Base-by-base conservation (phyloP, 225 moss, liverwort and hornwort species). In the Straminergon stramineum region DNA sequence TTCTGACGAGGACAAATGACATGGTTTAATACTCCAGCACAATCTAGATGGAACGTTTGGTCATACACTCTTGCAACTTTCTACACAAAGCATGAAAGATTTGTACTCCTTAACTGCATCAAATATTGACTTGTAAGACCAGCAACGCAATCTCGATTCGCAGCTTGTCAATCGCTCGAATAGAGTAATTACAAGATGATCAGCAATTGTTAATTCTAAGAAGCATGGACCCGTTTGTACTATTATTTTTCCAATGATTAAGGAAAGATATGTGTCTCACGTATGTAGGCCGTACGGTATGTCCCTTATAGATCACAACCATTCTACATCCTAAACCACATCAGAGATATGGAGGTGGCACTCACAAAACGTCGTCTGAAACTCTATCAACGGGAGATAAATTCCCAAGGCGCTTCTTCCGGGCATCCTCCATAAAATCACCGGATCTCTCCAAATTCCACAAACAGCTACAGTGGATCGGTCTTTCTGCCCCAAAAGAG, bases 351-450 rank as follows among this genome's bases (percentile, higher is more conserved):
- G 60, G 68, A 84, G 52, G 39, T 27, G 45, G 76, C 55, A 92
- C 94, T 93, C 75, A 94, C 94, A 94, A 85, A 58, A 94, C 93
- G 92, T 94, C 94, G 82, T 94, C 94, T 51, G 94, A 94, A 81
- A 94, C 92, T 79, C 87, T 89, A 86, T 94, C 93, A 41, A 94
- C 89, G 10, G 93, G 94, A 55, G 93, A 93, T 69, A 91, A 55
- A 70, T 91, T 94, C 48, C 92, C 93, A 39, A 85, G 70, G 63
- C 92, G 92, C 87, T 91, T 94, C 90, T 89, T 92, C 76, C 91
- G 92, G 12, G 60, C 52, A 71, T 81, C 92, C 27, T 90, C 92
- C 79, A 75, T 37, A 81, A 85, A 88, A 84, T 92, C 90, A 63
- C 90, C 64, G 24, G 87, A 75, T 78, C 80, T 91, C 73, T 89